Percentiles rank a stretch among this genome's conserved stretches.
phyloP scores from a whole-genome alignment of 139 green algal species.

The Haematococcus sp. region DNA sequence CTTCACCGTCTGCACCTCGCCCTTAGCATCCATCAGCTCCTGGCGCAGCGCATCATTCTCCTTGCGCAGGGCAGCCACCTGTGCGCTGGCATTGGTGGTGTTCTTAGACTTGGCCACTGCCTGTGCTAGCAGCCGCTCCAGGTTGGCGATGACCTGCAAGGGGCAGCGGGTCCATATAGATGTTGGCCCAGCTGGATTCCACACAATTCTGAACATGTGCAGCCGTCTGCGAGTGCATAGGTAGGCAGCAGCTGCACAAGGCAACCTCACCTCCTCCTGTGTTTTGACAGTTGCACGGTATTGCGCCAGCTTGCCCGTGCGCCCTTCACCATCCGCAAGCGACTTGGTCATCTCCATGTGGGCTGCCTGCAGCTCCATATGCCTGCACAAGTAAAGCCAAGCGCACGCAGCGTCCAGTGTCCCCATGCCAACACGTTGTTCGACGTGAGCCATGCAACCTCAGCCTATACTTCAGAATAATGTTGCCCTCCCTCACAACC shows the following conservation, averaged over 20 bases:
- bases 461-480: too few species aligned
- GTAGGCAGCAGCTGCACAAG: background rate
- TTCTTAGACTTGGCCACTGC: slow-evolving; percentile 24
- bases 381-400: background rate
- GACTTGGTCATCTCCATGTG: slow-evolving; percentile 40
- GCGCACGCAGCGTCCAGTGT: too few species aligned
- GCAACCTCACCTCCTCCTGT: slow-evolving; percentile 22
- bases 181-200: too few species aligned
- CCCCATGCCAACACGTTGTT: too few species aligned
- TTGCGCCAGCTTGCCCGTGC: background rate
- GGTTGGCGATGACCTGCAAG: slow-evolving; percentile 36
- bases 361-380: slow-evolving; percentile 56
- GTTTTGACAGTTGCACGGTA: slow-evolving; percentile 25
- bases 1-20: too few species aligned
- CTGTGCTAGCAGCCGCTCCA: slow-evolving; percentile 47
- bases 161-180: background rate
- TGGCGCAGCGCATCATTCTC: too few species aligned
- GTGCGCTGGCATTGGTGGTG: background rate
- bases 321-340: slow-evolving; percentile 1
- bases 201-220: background rate
- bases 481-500: too few species aligned
- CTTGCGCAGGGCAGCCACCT: background rate
- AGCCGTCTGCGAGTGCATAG: background rate
- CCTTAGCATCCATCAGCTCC: too few species aligned
- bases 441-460: too few species aligned